Conservation (phyloP, 192 early-diverging fungal species). For the Coemansia sp. region DNA sequence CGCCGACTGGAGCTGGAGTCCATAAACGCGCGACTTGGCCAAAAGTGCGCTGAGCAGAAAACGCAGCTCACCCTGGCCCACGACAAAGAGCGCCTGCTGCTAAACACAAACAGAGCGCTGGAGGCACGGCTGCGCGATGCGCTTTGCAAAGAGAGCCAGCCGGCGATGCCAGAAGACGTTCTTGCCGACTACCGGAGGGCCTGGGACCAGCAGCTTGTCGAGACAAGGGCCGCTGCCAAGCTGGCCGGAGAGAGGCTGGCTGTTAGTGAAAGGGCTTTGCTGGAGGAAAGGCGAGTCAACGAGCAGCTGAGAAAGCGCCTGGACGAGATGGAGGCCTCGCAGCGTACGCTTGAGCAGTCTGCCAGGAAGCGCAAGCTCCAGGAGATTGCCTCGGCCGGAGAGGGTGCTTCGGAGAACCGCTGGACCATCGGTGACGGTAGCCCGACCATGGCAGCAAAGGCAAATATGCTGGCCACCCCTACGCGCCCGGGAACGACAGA, state of each 20-base stretch:
- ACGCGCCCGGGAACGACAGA: constrained; percentile 1
- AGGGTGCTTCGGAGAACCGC: background rate
- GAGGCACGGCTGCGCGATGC: constrained; percentile 23
- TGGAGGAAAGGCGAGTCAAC: constrained; percentile 2
- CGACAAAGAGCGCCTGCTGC: constrained; percentile 20
- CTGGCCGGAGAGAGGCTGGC: constrained; percentile 1
- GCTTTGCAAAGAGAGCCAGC: constrained; percentile 8
- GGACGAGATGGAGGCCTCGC: background rate
- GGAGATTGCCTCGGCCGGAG: background rate
- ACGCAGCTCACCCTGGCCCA: constrained; percentile 8
- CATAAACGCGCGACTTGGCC: background rate
- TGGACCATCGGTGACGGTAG: background rate
- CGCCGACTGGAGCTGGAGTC: constrained; percentile 6
- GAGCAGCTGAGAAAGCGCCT: constrained; percentile 10
- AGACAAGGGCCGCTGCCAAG: constrained; percentile 7
- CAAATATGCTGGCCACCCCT: background rate
- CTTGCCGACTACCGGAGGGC: constrained; percentile 8
- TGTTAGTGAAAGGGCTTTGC: constrained; percentile 3
- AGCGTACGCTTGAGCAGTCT: background rate
- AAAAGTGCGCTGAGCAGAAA: constrained; percentile 1
- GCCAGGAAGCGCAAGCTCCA: constrained; percentile 20
- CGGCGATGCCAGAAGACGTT: constrained; percentile 2
- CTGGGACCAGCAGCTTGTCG: constrained; percentile 25
- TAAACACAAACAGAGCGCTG: constrained; percentile 17
- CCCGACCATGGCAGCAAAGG: background rate